Evolutionary conservation across 306 rosid species (phyloP), one percentile per base, ranked within the genome.

Genomic region (Prosopis cineraria): DNA sequence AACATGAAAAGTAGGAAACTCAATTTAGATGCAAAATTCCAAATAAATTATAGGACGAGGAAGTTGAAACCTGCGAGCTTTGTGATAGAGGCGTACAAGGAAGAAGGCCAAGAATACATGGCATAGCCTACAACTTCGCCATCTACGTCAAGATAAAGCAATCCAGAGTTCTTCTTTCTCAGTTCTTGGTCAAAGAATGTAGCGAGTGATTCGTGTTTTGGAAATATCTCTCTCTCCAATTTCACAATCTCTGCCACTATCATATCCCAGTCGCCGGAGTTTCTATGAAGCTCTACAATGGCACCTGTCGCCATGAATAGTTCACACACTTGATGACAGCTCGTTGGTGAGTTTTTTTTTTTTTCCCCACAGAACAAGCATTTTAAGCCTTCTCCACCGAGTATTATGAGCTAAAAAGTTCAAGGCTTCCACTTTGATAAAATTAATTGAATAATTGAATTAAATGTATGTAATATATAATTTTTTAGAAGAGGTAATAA

Each of bases 101-200:
- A 92, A 83, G 96, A 92, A 74, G 97, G 93, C 94, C 93, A 88
- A 14, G 96, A 90, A 73, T 83, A 92, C 97, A 94, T 90, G 82
- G 80, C 91, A 76, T 92, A 94, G 82, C 89, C 97, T 4, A 79
- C 88, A 73, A 94, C 86, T 77, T 88, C 77, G 9, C 85, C 91
- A 70, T 88, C 84, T 0, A 79, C 52, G 7, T 84, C 85, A 52
- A 87, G 53, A 77, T 88, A 94, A 70, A 92, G 93, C 93, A 92
- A 77, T 1, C 96, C 96, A 31, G 71, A 65, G 83, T 92, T 94
- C 81, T 88, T 90, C 87, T 90, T 92, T 80, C 68, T 78, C 13
- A 94, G 78, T 65, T 94, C 96, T 43, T 85, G 80, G 9, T 92
- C 86, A 70, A 92, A 92, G 86, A 87, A 88, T n/a, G 84, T 78